phyloP scores from a whole-genome alignment of 1,284 basidiomycete genomes.

The Mycena sp. region DNA sequence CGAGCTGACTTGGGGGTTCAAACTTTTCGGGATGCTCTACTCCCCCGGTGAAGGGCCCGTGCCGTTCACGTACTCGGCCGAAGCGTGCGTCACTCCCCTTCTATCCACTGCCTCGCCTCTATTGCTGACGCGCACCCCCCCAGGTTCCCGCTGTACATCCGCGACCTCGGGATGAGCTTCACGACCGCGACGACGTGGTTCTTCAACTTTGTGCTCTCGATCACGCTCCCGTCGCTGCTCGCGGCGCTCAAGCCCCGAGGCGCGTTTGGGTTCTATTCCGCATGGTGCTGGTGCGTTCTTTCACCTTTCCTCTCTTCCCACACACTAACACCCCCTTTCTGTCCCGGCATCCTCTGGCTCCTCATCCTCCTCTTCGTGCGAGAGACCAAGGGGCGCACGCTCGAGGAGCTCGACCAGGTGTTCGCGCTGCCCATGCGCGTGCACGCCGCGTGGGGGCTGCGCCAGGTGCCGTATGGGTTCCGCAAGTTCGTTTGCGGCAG shows the following conservation, averaged over 20 bases:
- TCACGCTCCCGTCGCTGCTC: constrained; percentile 77
- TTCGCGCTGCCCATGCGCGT: constrained; percentile 74
- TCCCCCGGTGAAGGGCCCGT: constrained; percentile 85
- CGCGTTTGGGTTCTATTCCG: constrained; percentile 65
- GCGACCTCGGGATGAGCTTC: constrained; percentile 78
- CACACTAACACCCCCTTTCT: neutral
- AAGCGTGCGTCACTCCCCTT: constrained; percentile 37
- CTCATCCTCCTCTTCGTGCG: constrained; percentile 74
- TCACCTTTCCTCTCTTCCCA: too few species aligned
- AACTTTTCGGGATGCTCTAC: constrained; percentile 71
- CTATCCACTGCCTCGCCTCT: neutral
- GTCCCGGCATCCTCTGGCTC: constrained; percentile 61
- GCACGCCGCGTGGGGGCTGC: constrained; percentile 69
- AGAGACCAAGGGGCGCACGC: constrained; percentile 83
- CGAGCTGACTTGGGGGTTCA: too few species aligned
- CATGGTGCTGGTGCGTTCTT: constrained; percentile 50
- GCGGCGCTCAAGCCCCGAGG: constrained; percentile 73
- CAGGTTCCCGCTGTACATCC: constrained; percentile 81
- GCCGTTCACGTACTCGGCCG: constrained; percentile 63
- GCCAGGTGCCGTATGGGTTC: constrained; percentile 30
- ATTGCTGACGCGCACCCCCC: constrained; percentile 21
- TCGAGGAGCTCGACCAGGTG: constrained; percentile 73
- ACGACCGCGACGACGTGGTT: constrained; percentile 73
- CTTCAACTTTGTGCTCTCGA: constrained; percentile 75
- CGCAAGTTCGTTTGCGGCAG: constrained; percentile 26